Base-by-base conservation (phyloP, 2,329 filamentous ascomycete species). In the Diplocarpon mali region DNA sequence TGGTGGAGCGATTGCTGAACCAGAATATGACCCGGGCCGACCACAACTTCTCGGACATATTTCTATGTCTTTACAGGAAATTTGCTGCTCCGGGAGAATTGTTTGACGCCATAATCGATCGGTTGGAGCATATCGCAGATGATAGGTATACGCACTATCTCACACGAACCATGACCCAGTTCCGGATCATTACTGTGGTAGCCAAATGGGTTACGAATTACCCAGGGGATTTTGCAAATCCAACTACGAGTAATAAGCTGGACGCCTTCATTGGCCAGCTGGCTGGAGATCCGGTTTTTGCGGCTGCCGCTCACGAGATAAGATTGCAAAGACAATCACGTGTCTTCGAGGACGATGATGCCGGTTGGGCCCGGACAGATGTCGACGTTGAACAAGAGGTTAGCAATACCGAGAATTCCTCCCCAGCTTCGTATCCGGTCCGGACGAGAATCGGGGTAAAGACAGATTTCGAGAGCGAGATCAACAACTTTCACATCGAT, bases 11-110 rank as follows among this genome's bases (percentile, higher is more conserved):
- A n/a, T 72, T 98, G 34, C 72, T 96, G 17, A 75, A 81, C 0
- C 76, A 85, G 50, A 85, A 85, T 30, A 81, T 90, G 67, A 88
- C 85, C 24, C 88, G 86, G 59, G 75, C 81, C n/a, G 92, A 96
- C 60, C 74, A 76, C 46, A 95, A 95, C 63, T 98, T 95, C 60
- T 76, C 78, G 1, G 79, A 88, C 36, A 80, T 94, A 14, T 96
- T 96, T 58, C 71, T 96, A 27, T 95, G 90, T 52, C 70, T 96
- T 12, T 96, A 96, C 65, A 83, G 92, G 50, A 93, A 92, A 62
- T 96, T 98, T 61, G 84, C 87, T 3, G 78, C 89, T 2, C 92
- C 92, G 0, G 74, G 76, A 9, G 75, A 83, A 52, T 72, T 98
- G 4, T 78, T 96, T 42, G 75, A 80, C 34, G 80, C 85, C 7